phyloP scores from a whole-genome alignment of 2,329 filamentous ascomycete species.

The Verticillium dahliae region DNA sequence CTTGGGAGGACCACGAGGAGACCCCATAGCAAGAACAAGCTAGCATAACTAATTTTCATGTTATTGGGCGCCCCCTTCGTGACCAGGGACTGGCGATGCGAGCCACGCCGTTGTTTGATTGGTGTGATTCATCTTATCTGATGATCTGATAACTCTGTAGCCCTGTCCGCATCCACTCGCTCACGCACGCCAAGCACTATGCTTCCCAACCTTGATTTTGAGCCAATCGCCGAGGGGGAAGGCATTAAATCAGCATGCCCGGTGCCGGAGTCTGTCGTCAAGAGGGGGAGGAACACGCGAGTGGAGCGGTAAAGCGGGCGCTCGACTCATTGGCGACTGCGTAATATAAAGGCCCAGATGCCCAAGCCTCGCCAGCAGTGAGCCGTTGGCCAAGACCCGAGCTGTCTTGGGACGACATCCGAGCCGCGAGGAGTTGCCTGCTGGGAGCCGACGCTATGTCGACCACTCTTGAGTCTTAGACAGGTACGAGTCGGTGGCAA shows the following conservation, averaged over 20 bases:
- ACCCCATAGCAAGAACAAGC: not conserved
- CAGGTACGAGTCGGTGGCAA: not conserved
- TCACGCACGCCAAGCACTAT: not conserved
- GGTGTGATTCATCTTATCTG: constrained; percentile 2
- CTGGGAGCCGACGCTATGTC: not conserved
- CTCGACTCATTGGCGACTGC: not conserved
- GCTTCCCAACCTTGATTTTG: not conserved
- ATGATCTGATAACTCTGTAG: constrained; percentile 2
- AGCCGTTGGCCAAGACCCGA: not conserved
- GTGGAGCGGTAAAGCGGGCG: not conserved
- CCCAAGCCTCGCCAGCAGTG: not conserved
- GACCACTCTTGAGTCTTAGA: not conserved
- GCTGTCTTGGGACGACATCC: not conserved
- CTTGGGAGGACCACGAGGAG: not conserved
- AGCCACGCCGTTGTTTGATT: not conserved
- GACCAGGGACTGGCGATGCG: not conserved
- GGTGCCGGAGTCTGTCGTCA: not conserved
- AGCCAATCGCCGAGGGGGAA: not conserved
- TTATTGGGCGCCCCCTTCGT: not conserved
- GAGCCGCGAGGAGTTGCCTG: not conserved
- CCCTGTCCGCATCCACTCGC: not conserved
- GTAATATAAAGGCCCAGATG: not conserved
- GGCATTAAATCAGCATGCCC: not conserved
- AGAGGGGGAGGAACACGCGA: not conserved
- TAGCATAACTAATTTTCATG: not conserved